Evolutionary conservation across 2,329 filamentous ascomycete genomes (phyloP), one percentile per base, ranked within the genome.

Genomic region (Bisporella sp.): DNA sequence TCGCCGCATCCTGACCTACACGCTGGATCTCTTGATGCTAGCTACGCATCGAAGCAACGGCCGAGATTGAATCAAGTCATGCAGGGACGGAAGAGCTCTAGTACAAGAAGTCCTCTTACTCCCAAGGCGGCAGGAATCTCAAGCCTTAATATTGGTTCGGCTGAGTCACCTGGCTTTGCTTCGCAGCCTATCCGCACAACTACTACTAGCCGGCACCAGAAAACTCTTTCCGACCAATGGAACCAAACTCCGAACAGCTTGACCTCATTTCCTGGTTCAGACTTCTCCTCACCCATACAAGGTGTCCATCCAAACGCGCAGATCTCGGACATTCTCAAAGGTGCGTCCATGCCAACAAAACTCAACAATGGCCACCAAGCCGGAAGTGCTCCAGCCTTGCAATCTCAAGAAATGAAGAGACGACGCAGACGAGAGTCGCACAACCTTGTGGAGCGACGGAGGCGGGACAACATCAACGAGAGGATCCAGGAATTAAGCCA

Each of bases 391-490:
- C 60, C 62, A 7, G 59, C 62, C 13, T 47, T 86, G 47, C 88
- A 93, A 49, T 85, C 89, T 1, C 90, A 96, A 63, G 93, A 97
- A 67, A 90, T 91, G 62, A 97, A 97, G 79, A 82, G 90, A 60
- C 89, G 92, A 67, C 81, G 91, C 54, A 83, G 93, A 53, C 81
- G 93, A 39, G 93, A 96, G 64, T 97, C 92, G 1, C 93, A 99
- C 72, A 97, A 99, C 66, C 77, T 95, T 39, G 93, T 99, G 8
- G 93, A 99, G 72, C 89, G 93, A 50, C 85, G 93, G 47, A 85
- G 93, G 54, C 83, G 93, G 55, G 93, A 97, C 72, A 97, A 97
- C 66, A 99, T 99, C 75, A 99, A 99, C 61, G 93, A 99, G 70
- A 84, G 93, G 41, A 99, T 99, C 56, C 92, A 97, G 64, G 93